phyloP scores from a whole-genome alignment of 352 stramenopile genomes.

The Phytophthora litchii region DNA sequence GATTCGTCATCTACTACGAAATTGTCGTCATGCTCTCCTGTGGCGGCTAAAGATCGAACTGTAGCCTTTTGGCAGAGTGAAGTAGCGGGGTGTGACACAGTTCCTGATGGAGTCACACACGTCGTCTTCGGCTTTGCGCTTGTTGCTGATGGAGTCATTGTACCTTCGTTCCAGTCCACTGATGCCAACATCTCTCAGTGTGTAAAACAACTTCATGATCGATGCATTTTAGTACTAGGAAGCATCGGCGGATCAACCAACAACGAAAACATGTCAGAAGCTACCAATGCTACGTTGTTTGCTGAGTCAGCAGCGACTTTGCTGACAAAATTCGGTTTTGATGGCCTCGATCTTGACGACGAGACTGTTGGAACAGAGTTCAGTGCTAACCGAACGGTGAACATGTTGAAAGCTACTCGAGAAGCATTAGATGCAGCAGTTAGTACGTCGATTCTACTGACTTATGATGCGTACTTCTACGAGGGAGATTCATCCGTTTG shows the following conservation, averaged over 20 bases:
- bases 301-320: slow-evolving; percentile 53
- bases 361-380: slow-evolving; percentile 72
- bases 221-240: slow-evolving; percentile 64
- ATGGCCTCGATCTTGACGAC: slow-evolving; percentile 78
- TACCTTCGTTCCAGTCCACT: slow-evolving; percentile 62
- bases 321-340: slow-evolving; percentile 69
- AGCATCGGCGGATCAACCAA: slow-evolving; percentile 79
- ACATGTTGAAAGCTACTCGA: slow-evolving; percentile 54
- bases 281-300: slow-evolving; percentile 51
- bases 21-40: slow-evolving; percentile 28
- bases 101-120: slow-evolving; percentile 77
- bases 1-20: slow-evolving; percentile 6
- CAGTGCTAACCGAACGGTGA: slow-evolving; percentile 50
- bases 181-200: slow-evolving; percentile 63
- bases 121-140: slow-evolving; percentile 80
- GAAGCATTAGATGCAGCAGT: slow-evolving; percentile 41
- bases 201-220: slow-evolving; percentile 57
- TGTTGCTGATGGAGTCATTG: slow-evolving; percentile 52
- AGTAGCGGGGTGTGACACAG: slow-evolving; percentile 69
- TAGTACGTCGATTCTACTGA: slow-evolving; percentile 48
- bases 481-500: slow-evolving; percentile 64
- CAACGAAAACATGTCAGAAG: slow-evolving; percentile 61
- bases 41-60: slow-evolving; percentile 55
- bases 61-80: slow-evolving; percentile 86
- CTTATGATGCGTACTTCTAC: slow-evolving; percentile 79